Percentiles rank a stretch among this genome's conserved stretches.
These are phyloP conservation scores for Saccharomycopsis hybrid DNA, from an alignment of 1,139 yeast genomes.

Conservation along the genomic window DNA sequence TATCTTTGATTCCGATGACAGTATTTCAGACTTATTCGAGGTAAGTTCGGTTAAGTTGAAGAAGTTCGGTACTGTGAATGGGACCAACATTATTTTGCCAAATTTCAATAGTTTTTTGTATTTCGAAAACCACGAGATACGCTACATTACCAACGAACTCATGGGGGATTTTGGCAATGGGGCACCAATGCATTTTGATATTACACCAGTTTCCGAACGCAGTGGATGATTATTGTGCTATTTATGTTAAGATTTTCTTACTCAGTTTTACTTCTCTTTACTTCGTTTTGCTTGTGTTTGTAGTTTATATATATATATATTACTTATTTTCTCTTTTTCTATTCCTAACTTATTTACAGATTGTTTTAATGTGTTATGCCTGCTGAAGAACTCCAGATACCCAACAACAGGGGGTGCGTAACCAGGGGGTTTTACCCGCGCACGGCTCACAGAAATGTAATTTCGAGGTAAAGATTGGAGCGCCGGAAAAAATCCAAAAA, in stretches of 20 bases:
- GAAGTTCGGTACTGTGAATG: slow-evolving; percentile 13
- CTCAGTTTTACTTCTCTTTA: not conserved
- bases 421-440: too few relatives aligned
- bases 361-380: too few relatives aligned
- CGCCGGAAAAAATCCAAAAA: too few relatives aligned
- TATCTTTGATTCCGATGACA: slow-evolving; percentile 10
- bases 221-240: not conserved
- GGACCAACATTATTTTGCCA: slow-evolving; percentile 14
- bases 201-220: not conserved
- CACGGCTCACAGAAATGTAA: too few relatives aligned
- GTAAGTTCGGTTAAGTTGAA: slow-evolving; percentile 14
- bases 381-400: too few relatives aligned
- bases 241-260: not conserved
- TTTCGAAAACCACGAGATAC: slow-evolving; percentile 13
- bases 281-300: not conserved
- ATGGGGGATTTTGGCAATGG: slow-evolving; percentile 12
- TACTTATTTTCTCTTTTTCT: too few relatives aligned
- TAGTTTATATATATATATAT: not conserved
- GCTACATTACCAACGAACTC: slow-evolving; percentile 12
- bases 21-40: slow-evolving; percentile 10
- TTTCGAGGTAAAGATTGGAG: too few relatives aligned
- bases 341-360: too few relatives aligned
- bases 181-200: not conserved
- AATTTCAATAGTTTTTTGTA: slow-evolving; percentile 19
- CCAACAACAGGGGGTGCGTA: too few relatives aligned